Conservation (phyloP, 2,329 filamentous ascomycete species). For the Aspergillus sp. region DNA sequence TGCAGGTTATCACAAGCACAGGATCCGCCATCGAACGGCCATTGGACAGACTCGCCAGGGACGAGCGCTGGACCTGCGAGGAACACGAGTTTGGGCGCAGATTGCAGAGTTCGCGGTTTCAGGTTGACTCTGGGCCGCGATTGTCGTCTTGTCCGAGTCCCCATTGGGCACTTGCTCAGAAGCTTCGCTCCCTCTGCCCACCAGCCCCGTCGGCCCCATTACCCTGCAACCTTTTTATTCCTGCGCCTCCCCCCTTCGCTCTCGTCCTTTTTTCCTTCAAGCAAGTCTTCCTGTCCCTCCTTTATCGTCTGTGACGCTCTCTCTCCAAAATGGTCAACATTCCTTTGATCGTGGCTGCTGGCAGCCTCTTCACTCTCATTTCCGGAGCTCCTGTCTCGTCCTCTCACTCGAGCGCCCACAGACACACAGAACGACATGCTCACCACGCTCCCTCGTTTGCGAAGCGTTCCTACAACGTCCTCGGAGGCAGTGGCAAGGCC, state of each 20-base stretch:
- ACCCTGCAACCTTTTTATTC: background rate
- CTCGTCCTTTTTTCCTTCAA: constrained; percentile 1
- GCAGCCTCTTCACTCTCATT: constrained; percentile 31
- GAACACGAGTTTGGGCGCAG: background rate
- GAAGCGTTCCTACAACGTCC: constrained; percentile 10
- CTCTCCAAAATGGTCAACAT: constrained; percentile 9
- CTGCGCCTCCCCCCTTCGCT: background rate
- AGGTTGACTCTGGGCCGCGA: background rate
- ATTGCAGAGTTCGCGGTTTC: background rate
- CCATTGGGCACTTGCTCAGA: too few relatives aligned
- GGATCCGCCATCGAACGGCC: too few relatives aligned
- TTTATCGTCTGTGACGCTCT: constrained; percentile 8
- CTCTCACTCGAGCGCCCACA: constrained; percentile 18
- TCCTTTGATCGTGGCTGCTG: constrained; percentile 28
- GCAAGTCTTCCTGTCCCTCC: constrained; percentile 13
- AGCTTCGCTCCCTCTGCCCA: too few relatives aligned
- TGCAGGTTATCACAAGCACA: too few relatives aligned
- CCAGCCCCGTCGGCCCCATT: background rate
- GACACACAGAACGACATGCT: background rate
- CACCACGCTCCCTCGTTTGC: background rate
- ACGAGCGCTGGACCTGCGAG: background rate
- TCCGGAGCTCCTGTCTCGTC: constrained; percentile 25
- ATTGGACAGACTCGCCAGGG: too few relatives aligned
- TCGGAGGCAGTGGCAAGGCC: constrained; percentile 6
- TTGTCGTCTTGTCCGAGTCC: too few relatives aligned